These are phyloP conservation scores for Panaeolus cyanescens DNA, from an alignment of 768 basidiomycete genomes.

Conservation along the genomic window DNA sequence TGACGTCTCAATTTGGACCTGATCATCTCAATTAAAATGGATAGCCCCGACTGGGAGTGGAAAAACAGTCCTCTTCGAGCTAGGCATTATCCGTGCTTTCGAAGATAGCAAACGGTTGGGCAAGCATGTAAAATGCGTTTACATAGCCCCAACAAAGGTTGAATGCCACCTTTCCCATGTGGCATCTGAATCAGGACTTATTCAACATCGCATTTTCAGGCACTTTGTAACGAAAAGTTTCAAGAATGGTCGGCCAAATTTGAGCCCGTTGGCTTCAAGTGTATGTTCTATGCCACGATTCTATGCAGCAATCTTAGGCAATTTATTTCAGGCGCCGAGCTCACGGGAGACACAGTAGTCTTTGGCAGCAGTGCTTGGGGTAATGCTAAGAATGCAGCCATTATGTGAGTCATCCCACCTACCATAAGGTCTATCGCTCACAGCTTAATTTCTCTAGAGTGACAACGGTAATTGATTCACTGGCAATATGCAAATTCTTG, in stretches of 20 bases:
- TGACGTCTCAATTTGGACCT: constrained; percentile 1
- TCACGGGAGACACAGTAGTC: constrained; percentile 88
- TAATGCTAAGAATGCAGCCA: constrained; percentile 70
- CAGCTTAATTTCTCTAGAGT: constrained; percentile 44
- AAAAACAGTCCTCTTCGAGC: constrained; percentile 93
- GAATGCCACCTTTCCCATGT: not conserved
- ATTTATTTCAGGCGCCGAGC: constrained; percentile 65
- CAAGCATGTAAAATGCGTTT: constrained; percentile 70
- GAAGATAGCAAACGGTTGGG: constrained; percentile 37
- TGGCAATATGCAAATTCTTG: not conserved
- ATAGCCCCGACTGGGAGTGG: constrained; percentile 95
- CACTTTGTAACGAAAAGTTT: constrained; percentile 82
- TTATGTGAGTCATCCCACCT: constrained; percentile 59
- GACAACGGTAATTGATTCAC: constrained; percentile 60
- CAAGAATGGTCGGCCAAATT: constrained; percentile 88
- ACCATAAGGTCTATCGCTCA: not conserved
- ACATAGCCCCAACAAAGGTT: constrained; percentile 93
- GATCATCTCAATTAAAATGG: not conserved
- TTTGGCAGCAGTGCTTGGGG: constrained; percentile 69
- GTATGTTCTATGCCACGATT: constrained; percentile 37
- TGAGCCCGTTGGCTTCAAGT: constrained; percentile 71
- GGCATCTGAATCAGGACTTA: not conserved
- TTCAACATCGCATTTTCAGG: constrained; percentile 51
- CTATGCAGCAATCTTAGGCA: not conserved
- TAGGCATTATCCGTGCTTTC: constrained; percentile 81